Evolutionary conservation across 2,329 filamentous ascomycete genomes (phyloP).

Genomic region (Cladophialophora exuberans): DNA sequence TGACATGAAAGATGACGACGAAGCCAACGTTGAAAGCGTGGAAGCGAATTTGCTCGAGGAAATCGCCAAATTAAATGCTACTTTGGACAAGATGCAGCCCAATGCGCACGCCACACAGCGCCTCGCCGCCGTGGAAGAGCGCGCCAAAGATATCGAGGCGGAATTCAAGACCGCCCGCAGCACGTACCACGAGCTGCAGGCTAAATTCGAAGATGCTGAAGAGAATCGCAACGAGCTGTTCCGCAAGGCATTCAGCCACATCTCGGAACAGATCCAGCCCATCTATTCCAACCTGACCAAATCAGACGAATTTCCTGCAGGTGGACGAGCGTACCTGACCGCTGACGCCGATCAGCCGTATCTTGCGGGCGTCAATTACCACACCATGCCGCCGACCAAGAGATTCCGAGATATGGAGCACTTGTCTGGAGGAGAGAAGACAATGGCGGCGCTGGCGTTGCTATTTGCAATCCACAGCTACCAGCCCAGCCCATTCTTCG

Average conservation of each 20-base stretch:
- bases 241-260: slow-evolving; percentile 92
- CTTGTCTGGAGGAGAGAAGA: slow-evolving; percentile 95
- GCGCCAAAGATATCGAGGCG: slow-evolving; percentile 80
- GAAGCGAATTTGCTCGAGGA: slow-evolving; percentile 79
- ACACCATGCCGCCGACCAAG: slow-evolving; percentile 97
- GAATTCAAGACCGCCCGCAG: slow-evolving; percentile 86
- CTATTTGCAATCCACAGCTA: slow-evolving; percentile 97
- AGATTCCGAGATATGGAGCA: slow-evolving; percentile 99
- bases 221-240: slow-evolving; percentile 85
- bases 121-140: slow-evolving; percentile 79
- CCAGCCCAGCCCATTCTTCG: slow-evolving; percentile 95
- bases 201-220: slow-evolving; percentile 83
- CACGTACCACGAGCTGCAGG: slow-evolving; percentile 72
- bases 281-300: slow-evolving; percentile 96
- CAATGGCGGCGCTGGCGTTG: slow-evolving; percentile 94
- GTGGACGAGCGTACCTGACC: slow-evolving; percentile 84
- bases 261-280: slow-evolving; percentile 88
- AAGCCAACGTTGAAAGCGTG: slow-evolving; percentile 68
- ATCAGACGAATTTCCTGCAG: slow-evolving; percentile 87
- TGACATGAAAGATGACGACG: slow-evolving; percentile 76
- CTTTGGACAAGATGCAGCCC: slow-evolving; percentile 92
- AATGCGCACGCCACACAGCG: slow-evolving; percentile 96
- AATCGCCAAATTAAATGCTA: slow-evolving; percentile 71
- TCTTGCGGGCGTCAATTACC: slow-evolving; percentile 93
- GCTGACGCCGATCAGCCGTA: slow-evolving; percentile 97